Base-by-base conservation (phyloP, 2,329 filamentous ascomycete genomes). In the Coniochaeta hoffmannii region DNA sequence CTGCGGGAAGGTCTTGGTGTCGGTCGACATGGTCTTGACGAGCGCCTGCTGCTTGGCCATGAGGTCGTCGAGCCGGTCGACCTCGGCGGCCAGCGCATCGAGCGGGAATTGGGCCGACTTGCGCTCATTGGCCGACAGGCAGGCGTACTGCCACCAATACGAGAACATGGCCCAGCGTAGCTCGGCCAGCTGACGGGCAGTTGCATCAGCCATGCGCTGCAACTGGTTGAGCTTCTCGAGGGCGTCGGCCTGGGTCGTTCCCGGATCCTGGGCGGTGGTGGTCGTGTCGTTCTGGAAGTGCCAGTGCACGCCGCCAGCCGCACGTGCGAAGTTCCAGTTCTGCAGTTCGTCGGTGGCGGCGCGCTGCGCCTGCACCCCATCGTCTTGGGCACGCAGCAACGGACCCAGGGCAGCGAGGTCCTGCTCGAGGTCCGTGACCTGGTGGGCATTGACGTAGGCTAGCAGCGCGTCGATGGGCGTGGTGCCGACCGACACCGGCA, bases 101-200 rank as follows among this genome's bases (percentile, higher is more conserved):
- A 11, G 7, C 30, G 6, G 30, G 30, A 32, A 32, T 11, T 11
- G 6, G 6, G 19, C 46, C 22, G 34, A 31, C 31, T 55, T 35
- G 26, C 28, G 34, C 15, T 22, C 35, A 17, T 52, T 34, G 32
- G 34, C 15, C 15, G 34, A 32, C 17, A 56, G 15, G 19, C 30
- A 32, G 30, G 30, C 30, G 36, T 65, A 73, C 52, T 70, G 68
- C 72, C 72, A 76, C 72, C 72, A 76, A 2, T 59, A n/a, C 0
- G 71, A 63, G 55, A 76, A 76, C 60, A 75, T 60, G 11, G 72
- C 64, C 73, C 73, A 76, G 30, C 64, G 66, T 15, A 62, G 53
- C 31, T 66, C 61, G n/a, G 54, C 46, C 4, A 62, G 46, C 11
- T 57, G 49, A 8, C 62, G 60, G 12, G 19, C 53, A 24, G 56